Percentiles rank a stretch among this genome's conserved stretches.
Evolutionary conservation across 2,329 filamentous ascomycete species (phyloP).

Genomic region (Bisporella sp.): DNA sequence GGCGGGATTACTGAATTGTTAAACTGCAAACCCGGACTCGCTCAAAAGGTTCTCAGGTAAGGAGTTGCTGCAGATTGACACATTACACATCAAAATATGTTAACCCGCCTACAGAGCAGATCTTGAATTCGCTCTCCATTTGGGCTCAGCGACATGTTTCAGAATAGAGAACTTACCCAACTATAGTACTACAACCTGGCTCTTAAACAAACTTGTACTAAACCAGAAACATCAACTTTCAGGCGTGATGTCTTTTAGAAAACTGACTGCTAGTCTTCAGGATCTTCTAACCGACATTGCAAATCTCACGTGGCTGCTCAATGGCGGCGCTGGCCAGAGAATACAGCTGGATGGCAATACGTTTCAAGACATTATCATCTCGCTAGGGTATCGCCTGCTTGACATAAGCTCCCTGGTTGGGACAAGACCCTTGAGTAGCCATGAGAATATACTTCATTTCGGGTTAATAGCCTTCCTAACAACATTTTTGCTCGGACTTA

Average conservation of each 20-base stretch:
- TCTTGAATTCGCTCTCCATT: slow-evolving; percentile 20
- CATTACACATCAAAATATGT: neutral
- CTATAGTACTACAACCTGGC: neutral
- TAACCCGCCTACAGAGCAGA: slow-evolving; percentile 14
- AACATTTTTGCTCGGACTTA: slow-evolving; percentile 14
- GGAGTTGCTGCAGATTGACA: neutral
- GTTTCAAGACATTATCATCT: slow-evolving; percentile 23
- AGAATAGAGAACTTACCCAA: slow-evolving; percentile 2
- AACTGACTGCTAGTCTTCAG: slow-evolving; percentile 3
- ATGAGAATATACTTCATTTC: slow-evolving; percentile 19
- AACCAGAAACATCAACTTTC: neutral
- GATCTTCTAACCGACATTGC: slow-evolving; percentile 11
- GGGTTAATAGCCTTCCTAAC: slow-evolving; percentile 23
- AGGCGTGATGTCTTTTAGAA: neutral
- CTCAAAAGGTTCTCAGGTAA: slow-evolving; percentile 19
- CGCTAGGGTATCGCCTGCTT: slow-evolving; percentile 23
- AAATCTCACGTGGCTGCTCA: slow-evolving; percentile 16
- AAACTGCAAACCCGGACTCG: slow-evolving; percentile 9
- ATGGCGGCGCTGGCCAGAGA: slow-evolving; percentile 5
- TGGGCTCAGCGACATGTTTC: slow-evolving; percentile 16
- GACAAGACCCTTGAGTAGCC: neutral
- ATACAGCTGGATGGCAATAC: slow-evolving; percentile 15
- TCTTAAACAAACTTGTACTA: neutral
- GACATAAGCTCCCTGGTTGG: slow-evolving; percentile 10
- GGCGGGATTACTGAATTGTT: slow-evolving; percentile 23